phyloP scores from a whole-genome alignment of 2,329 filamentous ascomycete species.

The Diaporthe sp. region DNA sequence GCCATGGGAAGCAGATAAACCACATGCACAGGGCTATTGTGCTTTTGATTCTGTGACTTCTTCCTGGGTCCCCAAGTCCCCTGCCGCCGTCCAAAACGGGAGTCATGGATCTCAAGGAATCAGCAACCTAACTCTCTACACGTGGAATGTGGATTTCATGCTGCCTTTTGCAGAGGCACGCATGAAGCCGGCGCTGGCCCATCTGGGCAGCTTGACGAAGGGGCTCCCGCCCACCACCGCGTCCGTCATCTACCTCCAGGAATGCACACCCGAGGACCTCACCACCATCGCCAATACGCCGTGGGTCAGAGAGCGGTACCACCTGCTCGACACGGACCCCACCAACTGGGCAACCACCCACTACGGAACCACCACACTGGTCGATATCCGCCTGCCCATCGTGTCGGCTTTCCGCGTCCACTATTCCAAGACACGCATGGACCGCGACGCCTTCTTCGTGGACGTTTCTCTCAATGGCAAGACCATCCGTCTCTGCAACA shows the following conservation, averaged over 20 bases:
- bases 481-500: slow-evolving; percentile 62
- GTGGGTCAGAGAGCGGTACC: slow-evolving; percentile 60
- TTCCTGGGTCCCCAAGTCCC: slow-evolving; percentile 31
- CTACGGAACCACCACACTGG: slow-evolving; percentile 64
- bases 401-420: slow-evolving; percentile 59
- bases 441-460: slow-evolving; percentile 65
- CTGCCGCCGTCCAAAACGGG: slow-evolving; percentile 4
- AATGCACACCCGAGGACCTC: slow-evolving; percentile 60
- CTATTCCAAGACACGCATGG: slow-evolving; percentile 59
- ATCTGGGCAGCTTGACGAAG: slow-evolving; percentile 39
- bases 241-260: slow-evolving; percentile 61
- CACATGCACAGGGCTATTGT: slow-evolving; percentile 37
- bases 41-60: slow-evolving; percentile 31
- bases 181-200: slow-evolving; percentile 46
- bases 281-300: slow-evolving; percentile 51
- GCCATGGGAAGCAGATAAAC: slow-evolving; percentile 36
- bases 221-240: slow-evolving; percentile 37
- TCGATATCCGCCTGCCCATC: slow-evolving; percentile 59
- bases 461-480: slow-evolving; percentile 51
- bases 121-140: slow-evolving; percentile 43
- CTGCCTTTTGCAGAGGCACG: slow-evolving; percentile 44
- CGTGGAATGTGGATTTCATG: slow-evolving; percentile 52
- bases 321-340: slow-evolving; percentile 57
- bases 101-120: slow-evolving; percentile 11
- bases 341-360: slow-evolving; percentile 54